Evolutionary conservation across 805 yeast genomes (phyloP), one percentile per base, ranked within the genome.

Genomic region (Candida michaelii): DNA sequence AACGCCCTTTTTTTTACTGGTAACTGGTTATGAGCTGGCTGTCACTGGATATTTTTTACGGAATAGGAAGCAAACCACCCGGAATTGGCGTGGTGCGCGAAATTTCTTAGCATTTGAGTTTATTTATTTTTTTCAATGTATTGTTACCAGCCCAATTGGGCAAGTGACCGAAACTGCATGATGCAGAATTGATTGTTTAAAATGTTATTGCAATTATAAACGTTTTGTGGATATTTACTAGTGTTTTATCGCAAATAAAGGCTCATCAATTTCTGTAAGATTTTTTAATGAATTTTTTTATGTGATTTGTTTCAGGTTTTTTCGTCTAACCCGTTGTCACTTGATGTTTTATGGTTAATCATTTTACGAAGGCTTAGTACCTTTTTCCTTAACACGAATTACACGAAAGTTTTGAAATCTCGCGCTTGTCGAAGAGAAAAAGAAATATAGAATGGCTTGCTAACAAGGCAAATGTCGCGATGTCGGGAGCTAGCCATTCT

Each of bases 21-120:
- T 14, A n/a, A 13, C 5, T 23, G 37, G 37, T 34, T 34, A 34
- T 34, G 37, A 34, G 37, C 37, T 14, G 18, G 21, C n/a, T 34
- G 12, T 34, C 29, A 21, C 29, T 21, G 37, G 29, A 12, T n/a
- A 23, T 34, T 34, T 34, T 34, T 21, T 15, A 34, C 37, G 37
- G 37, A 34, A 13, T 34, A 23, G 37, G 37, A 21, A 34, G 37
- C 37, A 24, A 34, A 8, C 14, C 29, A 21, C 5, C 30, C 37
- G 29, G 29, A 34, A 34, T 34, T 34, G 37, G 37, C 29, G 29
- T 21, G 3, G 12, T 13, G 37, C 37, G 37, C 37, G 37, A 23
- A 34, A 34, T 34, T 34, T 13, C 29, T 12, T 13, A 10, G 21
- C 19, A 3, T 13, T 8, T 14, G 33, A 34, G 21, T 34, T 24